Conservation (phyloP, 106 monocot species). For the Gastrodia elata region DNA sequence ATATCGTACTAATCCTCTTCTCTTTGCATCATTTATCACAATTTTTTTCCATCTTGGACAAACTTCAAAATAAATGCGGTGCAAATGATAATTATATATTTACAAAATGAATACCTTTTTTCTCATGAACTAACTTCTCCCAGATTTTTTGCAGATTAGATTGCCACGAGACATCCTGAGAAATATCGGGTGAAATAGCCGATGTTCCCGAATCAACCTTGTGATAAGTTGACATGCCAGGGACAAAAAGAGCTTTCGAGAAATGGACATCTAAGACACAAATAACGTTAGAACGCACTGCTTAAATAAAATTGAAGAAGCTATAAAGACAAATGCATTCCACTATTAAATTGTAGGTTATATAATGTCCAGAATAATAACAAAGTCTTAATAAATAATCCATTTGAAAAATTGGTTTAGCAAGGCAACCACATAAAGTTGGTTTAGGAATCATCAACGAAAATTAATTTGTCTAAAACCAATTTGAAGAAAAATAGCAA, state of each 20-base stretch:
- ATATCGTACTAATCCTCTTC: no score
- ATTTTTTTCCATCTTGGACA: neutral
- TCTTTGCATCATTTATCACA: no score
- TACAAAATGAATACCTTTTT: conserved; percentile 21
- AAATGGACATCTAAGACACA: conserved; percentile 52
- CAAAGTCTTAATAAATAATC: neutral
- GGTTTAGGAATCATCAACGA: neutral
- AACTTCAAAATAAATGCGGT: neutral
- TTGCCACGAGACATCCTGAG: conserved; percentile 71
- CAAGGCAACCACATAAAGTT: neutral
- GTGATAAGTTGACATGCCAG: conserved; percentile 43
- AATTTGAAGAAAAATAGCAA: neutral
- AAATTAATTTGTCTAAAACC: neutral
- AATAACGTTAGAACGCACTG: neutral
- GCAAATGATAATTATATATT: neutral
- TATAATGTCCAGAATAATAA: neutral
- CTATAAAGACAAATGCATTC: neutral
- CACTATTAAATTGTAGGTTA: neutral
- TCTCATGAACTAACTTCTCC: conserved; percentile 57
- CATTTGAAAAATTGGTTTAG: neutral
- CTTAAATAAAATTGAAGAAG: neutral
- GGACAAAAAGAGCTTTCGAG: conserved; percentile 78
- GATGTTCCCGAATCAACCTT: conserved; percentile 43
- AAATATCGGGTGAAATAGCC: conserved; percentile 20
- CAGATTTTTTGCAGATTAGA: conserved; percentile 49